Evolutionary conservation across 2,329 filamentous ascomycete species (phyloP).

Genomic region (Claviceps maximensis): DNA sequence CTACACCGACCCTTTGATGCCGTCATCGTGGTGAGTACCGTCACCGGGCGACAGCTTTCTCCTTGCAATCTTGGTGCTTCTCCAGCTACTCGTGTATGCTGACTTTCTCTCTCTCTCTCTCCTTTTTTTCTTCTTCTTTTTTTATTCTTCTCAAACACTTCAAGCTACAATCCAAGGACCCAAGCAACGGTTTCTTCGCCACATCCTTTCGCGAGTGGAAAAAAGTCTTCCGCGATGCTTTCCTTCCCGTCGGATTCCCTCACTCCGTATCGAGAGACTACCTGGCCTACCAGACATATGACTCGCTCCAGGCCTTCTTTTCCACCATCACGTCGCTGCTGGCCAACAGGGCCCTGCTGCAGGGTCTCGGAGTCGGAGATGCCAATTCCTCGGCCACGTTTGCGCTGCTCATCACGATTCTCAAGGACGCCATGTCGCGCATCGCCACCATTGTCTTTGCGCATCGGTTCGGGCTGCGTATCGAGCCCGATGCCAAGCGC

Average conservation of each 20-base stretch:
- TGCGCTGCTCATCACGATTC: slow-evolving; percentile 68
- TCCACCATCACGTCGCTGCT: slow-evolving; percentile 70
- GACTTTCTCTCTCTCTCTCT: neutral
- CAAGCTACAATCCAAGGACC: slow-evolving; percentile 13
- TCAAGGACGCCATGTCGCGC: slow-evolving; percentile 70
- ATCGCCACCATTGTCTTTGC: slow-evolving; percentile 80
- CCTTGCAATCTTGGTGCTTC: no score
- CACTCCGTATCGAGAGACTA: slow-evolving; percentile 80
- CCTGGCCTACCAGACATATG: slow-evolving; percentile 54
- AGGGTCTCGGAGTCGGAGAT: slow-evolving; percentile 72
- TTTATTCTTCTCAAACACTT: no score
- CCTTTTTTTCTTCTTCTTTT: neutral
- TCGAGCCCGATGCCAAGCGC: slow-evolving; percentile 83
- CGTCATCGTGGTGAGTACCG: slow-evolving; percentile 14
- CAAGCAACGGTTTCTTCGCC: slow-evolving; percentile 13
- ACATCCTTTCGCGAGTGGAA: slow-evolving; percentile 21
- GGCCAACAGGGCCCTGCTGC: slow-evolving; percentile 68
- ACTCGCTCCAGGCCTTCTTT: slow-evolving; percentile 74
- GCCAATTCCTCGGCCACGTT: slow-evolving; percentile 65
- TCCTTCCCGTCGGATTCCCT: slow-evolving; percentile 79
- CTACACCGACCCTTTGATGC: slow-evolving; percentile 15
- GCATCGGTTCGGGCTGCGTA: slow-evolving; percentile 63
- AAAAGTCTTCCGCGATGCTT: slow-evolving; percentile 48
- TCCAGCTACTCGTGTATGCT: neutral
- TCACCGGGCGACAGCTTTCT: neutral